Conservation (phyloP, 2,329 filamentous ascomycete genomes). For the Immersiporthe knoxdaviesiana region DNA sequence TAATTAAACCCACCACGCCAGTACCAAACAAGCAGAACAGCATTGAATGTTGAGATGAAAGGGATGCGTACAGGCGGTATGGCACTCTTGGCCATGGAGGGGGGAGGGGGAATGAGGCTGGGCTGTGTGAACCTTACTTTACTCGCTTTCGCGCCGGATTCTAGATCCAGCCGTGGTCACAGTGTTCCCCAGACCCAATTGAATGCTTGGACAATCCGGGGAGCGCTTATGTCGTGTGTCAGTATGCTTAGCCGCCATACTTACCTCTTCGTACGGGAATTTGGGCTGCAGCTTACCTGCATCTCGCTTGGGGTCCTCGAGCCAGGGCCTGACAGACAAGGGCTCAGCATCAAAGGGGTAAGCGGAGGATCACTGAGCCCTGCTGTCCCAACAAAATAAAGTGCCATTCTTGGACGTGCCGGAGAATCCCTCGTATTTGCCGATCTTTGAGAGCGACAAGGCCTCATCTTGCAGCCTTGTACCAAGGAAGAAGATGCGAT, state of each 20-base stretch:
- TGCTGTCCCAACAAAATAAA: constrained; percentile 10
- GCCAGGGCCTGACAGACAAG: not conserved
- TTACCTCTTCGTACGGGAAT: no score
- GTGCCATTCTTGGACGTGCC: not conserved
- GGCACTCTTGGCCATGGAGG: not conserved
- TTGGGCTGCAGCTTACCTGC: constrained; percentile 5
- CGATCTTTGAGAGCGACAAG: not conserved
- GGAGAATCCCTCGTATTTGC: not conserved
- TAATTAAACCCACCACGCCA: not conserved
- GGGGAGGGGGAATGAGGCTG: not conserved
- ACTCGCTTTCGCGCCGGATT: not conserved
- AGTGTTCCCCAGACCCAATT: no score
- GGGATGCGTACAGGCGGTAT: not conserved
- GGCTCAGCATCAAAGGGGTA: not conserved
- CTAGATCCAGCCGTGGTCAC: not conserved
- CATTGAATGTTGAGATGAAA: not conserved
- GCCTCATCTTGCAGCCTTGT: not conserved
- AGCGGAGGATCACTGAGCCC: constrained; percentile 5
- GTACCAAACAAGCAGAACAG: not conserved
- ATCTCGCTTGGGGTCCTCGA: not conserved
- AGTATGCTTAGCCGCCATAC: not conserved
- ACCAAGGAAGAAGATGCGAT: not conserved
- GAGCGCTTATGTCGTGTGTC: not conserved
- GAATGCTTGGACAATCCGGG: not conserved
- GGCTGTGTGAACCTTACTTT: not conserved